phyloP scores from a whole-genome alignment of 495 filamentous ascomycete genomes.

The Parathielavia appendiculata region DNA sequence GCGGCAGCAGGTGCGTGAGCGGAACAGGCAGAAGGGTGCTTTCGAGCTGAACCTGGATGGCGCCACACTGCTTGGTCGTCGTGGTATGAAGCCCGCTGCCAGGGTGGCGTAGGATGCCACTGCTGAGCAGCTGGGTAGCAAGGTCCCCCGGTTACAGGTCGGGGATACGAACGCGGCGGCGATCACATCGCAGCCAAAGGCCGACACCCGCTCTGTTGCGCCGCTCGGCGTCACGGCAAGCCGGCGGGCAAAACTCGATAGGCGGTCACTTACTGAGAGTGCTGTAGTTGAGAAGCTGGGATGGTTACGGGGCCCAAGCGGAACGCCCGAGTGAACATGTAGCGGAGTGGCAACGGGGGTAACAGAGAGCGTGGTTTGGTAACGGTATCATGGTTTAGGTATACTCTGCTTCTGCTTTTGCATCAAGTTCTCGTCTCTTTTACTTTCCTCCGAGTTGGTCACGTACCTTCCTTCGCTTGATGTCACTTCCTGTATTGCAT shows the following conservation, averaged over 20 bases:
- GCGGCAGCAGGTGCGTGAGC: constrained; percentile 61
- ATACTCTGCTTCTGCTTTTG: neutral
- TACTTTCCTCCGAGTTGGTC: neutral
- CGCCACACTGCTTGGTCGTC: constrained; percentile 76
- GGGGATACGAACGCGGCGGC: neutral
- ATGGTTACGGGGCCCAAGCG: neutral
- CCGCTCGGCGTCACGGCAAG: no score
- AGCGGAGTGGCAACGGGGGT: neutral
- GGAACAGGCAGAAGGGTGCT: constrained; percentile 56
- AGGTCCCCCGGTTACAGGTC: neutral
- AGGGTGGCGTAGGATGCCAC: constrained; percentile 34
- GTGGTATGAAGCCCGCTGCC: constrained; percentile 52
- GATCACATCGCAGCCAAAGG: no score
- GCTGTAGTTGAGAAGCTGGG: neutral
- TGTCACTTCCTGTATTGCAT: constrained; percentile 5
- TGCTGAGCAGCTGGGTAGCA: neutral
- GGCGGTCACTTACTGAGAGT: neutral
- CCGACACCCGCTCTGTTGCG: no score
- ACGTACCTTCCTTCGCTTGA: neutral
- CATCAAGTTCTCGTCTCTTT: neutral
- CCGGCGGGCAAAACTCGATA: neutral
- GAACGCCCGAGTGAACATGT: no score
- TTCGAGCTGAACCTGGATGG: constrained; percentile 92
- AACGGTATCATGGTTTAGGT: constrained; percentile 6
- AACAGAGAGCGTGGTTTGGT: neutral